Conservation (phyloP, 2,329 filamentous ascomycete species). For the Nakataea oryzae region DNA sequence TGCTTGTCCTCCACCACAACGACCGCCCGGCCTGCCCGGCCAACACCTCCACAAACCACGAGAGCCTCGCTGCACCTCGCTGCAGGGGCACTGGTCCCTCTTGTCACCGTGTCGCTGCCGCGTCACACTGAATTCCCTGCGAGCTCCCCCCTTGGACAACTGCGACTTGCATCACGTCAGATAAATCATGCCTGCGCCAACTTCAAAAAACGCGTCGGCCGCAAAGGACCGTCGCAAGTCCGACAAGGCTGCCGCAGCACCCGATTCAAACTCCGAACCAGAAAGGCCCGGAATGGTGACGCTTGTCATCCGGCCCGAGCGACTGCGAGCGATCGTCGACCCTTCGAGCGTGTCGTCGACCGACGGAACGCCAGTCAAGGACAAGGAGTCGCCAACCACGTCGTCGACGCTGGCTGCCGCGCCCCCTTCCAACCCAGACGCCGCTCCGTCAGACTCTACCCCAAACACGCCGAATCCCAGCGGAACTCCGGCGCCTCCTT, state of each 20-base stretch:
- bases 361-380: constrained; percentile 26
- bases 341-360: constrained; percentile 30
- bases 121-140: neutral
- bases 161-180: neutral
- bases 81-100: neutral
- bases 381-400: constrained; percentile 6
- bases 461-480: constrained; percentile 46
- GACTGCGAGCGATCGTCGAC: constrained; percentile 39
- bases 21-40: neutral
- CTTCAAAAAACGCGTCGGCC: constrained; percentile 21
- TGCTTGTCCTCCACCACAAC: neutral
- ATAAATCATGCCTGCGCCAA: constrained; percentile 21
- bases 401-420: neutral
- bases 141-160: neutral
- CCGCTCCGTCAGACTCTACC: constrained; percentile 29
- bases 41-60: neutral
- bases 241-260: constrained; percentile 13
- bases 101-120: neutral
- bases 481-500: constrained; percentile 41
- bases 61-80: neutral
- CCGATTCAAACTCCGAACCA: neutral
- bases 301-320: constrained; percentile 38
- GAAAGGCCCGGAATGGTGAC: constrained; percentile 29
- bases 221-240: constrained; percentile 34
- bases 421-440: neutral